Evolutionary conservation across 1,139 yeast species (phyloP), one percentile per base, ranked within the genome.

Genomic region (Candida neerlandica): DNA sequence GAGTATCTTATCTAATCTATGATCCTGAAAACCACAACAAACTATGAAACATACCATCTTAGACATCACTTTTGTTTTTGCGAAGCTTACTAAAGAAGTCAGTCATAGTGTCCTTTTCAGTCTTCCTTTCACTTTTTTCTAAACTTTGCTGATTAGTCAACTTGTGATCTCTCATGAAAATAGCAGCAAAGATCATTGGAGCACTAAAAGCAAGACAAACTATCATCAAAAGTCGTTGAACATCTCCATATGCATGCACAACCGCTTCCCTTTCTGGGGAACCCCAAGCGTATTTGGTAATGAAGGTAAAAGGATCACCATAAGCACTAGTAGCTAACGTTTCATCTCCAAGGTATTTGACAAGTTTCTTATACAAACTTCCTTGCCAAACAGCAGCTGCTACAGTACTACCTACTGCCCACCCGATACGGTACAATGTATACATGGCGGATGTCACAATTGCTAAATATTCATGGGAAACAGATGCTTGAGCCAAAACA

Each of bases 351-450:
- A 69, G 52, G 32, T 64, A 51, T 21, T 56, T 49, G 4, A 34
- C 19, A 16, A 54, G 50, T 41, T 62, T 56, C 32, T 57, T 54
- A 45, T 59, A 64, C 54, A 70, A 60, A 6, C 55, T 55, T 51
- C 68, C 71, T 19, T 73, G 60, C 77, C 77, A 72, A 26, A 72
- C 62, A 18, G 76, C 77, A 49, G 75, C 76, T 6, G 74, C 66
- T 38, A 71, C 64, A 19, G 75, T 61, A 19, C 66, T 55, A 14
- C 75, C 75, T 44, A 68, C 61, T 9, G 75, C 74, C 35, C 64
- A 60, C 40, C 77, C 77, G 46, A 72, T 60, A 55, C 73, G 61
- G 59, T 69, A 71, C 19, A 64, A 56, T 5, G 73, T 65, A 51
- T 66, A 67, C 46, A 68, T 63, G 42, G 69, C 60, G 3, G 74